These are phyloP conservation scores for Xerocomus brunneocitrinus DNA, from an alignment of 768 basidiomycete species.

Conservation along the genomic window DNA sequence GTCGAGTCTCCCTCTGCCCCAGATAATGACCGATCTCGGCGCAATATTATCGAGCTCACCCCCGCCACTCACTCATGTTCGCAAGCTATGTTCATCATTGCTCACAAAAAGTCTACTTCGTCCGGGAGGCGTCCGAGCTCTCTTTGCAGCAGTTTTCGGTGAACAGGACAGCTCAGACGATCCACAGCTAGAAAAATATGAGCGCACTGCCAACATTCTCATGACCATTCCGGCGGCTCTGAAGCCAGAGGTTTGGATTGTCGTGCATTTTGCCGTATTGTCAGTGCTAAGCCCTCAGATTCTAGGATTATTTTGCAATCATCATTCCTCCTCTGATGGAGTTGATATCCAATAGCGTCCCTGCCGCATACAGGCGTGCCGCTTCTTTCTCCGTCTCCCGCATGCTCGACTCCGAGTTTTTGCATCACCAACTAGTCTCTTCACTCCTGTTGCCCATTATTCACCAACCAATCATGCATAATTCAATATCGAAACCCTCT, in stretches of 20 bases:
- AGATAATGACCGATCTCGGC: constrained; percentile 63
- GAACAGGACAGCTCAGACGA: constrained; percentile 52
- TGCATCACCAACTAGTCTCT: constrained; percentile 15
- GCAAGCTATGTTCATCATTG: constrained; percentile 55
- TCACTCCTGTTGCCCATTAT: constrained; percentile 43
- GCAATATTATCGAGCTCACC: constrained; percentile 45
- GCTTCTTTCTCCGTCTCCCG: constrained; percentile 67
- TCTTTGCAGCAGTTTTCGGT: constrained; percentile 66
- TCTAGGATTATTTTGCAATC: constrained; percentile 56
- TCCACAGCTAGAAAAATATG: constrained; percentile 62
- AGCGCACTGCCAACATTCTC: constrained; percentile 64
- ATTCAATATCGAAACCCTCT: background rate
- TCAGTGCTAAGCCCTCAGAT: constrained; percentile 1
- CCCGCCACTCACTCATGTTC: constrained; percentile 45
- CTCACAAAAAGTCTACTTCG: constrained; percentile 69
- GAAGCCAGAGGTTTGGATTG: constrained; percentile 46
- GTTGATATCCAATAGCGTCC: constrained; percentile 38
- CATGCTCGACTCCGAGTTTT: constrained; percentile 43
- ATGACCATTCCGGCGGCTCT: constrained; percentile 56
- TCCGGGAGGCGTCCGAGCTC: constrained; percentile 63
- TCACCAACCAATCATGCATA: constrained; percentile 47
- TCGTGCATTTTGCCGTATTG: background rate
- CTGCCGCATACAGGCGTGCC: constrained; percentile 48
- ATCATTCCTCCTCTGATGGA: constrained; percentile 54
- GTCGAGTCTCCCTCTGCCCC: constrained; percentile 54